Base-by-base conservation (phyloP, 2,329 filamentous ascomycete genomes). In the Xylaria sp. region DNA sequence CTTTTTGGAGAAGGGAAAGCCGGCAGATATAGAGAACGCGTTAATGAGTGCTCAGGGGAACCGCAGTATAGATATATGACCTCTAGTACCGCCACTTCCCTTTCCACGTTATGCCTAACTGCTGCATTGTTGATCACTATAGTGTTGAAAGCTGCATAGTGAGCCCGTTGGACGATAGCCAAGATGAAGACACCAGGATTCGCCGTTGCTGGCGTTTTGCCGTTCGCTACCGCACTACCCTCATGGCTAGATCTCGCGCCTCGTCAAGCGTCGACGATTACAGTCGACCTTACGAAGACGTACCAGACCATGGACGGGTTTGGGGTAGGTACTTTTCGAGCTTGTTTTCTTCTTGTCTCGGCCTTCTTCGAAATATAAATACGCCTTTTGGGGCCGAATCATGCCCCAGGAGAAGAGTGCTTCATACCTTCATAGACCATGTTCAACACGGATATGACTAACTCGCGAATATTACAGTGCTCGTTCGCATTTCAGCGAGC, bases 251-350 rank as follows among this genome's bases (percentile, higher is more conserved):
- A 32, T 32, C 71, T 72, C 30, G 45, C 64, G 51, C 59, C 64
- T 5, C 73, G 74, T 4, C 74, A 75, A 64, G 58, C 73, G n/a
- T 74, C 73, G 36, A 71, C 76, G 30, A 78, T 84, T 66, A 82
- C 78, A 0, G 77, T 84, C 21, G 78, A 83, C 71, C 71, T 80
- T 5, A 71, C 76, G n/a, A 80, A 79, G 69, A 82, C 79, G 21
- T 83, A 80, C 70, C 82, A 84, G 75, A 80, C 76, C 3, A 83
- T 84, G 61, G 82, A 84, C 70, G 82, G 82, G 11, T 84, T 84
- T 70, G 82, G 82, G 45, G 66, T 68, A 56, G n/a, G 65, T 53
- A 8, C 17, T 27, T 21, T 19, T 27, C 17, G 2, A 6, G 24
- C 1, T 1, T 12, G 5, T 0, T 19, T 19, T 7, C 34, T 51